These are phyloP conservation scores for Zizania palustris DNA, from an alignment of 202 grass and related monocot genomes.

Conservation along the genomic window DNA sequence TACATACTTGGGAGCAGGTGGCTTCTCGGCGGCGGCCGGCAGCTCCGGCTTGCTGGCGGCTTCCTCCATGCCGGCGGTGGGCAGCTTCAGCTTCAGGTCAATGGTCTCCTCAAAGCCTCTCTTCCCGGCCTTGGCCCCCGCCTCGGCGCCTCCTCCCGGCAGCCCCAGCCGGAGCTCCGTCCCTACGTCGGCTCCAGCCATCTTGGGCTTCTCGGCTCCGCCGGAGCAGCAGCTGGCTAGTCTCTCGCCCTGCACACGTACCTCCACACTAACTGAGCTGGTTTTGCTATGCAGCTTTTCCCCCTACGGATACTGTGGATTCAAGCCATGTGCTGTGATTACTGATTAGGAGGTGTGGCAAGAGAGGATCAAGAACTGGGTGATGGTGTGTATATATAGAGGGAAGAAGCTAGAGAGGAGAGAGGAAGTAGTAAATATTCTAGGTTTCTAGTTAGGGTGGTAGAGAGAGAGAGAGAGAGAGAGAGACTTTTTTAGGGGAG, in stretches of 20 bases:
- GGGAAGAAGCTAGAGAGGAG: background rate
- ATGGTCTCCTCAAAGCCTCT: constrained; percentile 85
- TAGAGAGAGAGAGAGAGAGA: constrained; percentile 13
- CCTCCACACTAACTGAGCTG: constrained; percentile 14
- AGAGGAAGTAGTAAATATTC: constrained; percentile 42
- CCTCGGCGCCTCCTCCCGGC: constrained; percentile 70
- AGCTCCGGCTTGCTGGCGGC: constrained; percentile 45
- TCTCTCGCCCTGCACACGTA: constrained; percentile 11
- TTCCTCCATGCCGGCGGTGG: constrained; percentile 61
- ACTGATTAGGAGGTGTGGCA: constrained; percentile 39
- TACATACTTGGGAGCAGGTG: constrained; percentile 80
- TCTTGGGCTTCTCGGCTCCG: constrained; percentile 46
- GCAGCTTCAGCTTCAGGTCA: constrained; percentile 84
- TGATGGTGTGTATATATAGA: constrained; percentile 56
- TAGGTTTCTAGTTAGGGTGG: constrained; percentile 41
- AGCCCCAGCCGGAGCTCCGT: constrained; percentile 93
- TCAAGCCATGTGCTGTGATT: constrained; percentile 13
- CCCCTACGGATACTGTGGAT: constrained; percentile 13
- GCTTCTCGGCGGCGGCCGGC: constrained; percentile 61
- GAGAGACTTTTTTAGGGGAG: background rate
- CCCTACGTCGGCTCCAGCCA: constrained; percentile 67
- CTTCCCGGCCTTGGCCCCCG: constrained; percentile 58
- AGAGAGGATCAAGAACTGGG: constrained; percentile 64
- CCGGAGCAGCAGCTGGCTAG: constrained; percentile 45
- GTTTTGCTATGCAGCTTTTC: background rate